Evolutionary conservation across 345 rosid genomes (phyloP).

Genomic region (Melastoma malabathricum): DNA sequence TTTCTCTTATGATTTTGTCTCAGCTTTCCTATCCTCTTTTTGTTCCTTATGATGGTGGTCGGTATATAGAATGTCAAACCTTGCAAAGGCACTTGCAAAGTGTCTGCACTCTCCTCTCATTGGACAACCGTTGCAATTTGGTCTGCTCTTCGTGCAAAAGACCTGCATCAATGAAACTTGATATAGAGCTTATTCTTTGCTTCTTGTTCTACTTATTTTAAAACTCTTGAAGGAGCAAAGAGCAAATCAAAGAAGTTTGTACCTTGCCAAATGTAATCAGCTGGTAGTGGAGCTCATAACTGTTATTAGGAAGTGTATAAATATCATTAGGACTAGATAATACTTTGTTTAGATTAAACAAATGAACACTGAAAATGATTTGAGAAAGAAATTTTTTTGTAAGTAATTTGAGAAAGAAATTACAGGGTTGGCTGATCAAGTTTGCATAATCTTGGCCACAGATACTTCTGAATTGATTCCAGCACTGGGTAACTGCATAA

Average conservation of each 20-base stretch:
- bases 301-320: constrained; percentile 20
- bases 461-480: constrained; percentile 87
- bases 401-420: not conserved
- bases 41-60: constrained; percentile 1
- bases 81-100: constrained; percentile 98
- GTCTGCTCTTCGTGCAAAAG: constrained; percentile 86
- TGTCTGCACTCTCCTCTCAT: constrained; percentile 99
- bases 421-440: constrained; percentile 90
- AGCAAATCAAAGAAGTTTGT: not conserved
- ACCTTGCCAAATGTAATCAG: constrained; percentile 99
- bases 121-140: constrained; percentile 95
- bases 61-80: constrained; percentile 27
- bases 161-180: constrained; percentile 43
- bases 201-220: no score
- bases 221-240: no score
- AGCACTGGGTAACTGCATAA: constrained; percentile 68
- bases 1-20: constrained; percentile 3
- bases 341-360: not conserved
- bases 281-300: constrained; percentile 97
- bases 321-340: constrained; percentile 11
- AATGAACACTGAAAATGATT: not conserved
- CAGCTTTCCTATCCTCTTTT: not conserved
- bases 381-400: constrained; percentile 3
- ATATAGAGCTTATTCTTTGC: no score
- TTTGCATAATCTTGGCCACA: constrained; percentile 96